Evolutionary conservation across 768 basidiomycete species (phyloP).

Genomic region (Suillus sp.): DNA sequence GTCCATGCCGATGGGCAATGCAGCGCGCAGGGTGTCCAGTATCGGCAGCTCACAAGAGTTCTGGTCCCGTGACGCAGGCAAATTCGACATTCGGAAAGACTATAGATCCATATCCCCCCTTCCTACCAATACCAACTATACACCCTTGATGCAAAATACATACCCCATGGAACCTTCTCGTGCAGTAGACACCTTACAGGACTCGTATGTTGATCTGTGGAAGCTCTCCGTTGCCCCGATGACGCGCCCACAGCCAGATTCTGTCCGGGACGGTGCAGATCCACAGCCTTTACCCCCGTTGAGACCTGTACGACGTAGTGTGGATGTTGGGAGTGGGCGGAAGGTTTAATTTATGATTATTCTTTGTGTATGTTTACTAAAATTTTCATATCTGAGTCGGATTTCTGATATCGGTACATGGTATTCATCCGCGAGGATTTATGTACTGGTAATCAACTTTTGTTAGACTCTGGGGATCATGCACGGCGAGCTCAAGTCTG

Average conservation of each 20-base stretch:
- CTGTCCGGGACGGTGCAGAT: background rate
- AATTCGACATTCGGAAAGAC: background rate
- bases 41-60: constrained; percentile 24
- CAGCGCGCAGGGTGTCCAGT: constrained; percentile 16
- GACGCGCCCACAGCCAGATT: background rate
- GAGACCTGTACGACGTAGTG: constrained; percentile 29
- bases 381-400: background rate
- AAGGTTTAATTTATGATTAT: background rate
- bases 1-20: background rate
- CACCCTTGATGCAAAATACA: constrained; percentile 1
- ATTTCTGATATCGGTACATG: background rate
- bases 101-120: constrained; percentile 4
- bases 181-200: background rate
- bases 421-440: background rate
- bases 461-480: background rate
- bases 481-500: background rate
- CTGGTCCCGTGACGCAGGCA: constrained; percentile 27
- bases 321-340: constrained; percentile 10
- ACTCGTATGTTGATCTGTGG: constrained; percentile 11
- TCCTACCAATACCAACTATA: background rate
- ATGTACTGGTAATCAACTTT: background rate
- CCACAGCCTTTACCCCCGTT: constrained; percentile 19
- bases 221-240: constrained; percentile 10
- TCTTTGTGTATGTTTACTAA: background rate
- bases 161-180: constrained; percentile 13